phyloP scores from a whole-genome alignment of 1,139 yeast genomes.

The Candida dubliniensis region DNA sequence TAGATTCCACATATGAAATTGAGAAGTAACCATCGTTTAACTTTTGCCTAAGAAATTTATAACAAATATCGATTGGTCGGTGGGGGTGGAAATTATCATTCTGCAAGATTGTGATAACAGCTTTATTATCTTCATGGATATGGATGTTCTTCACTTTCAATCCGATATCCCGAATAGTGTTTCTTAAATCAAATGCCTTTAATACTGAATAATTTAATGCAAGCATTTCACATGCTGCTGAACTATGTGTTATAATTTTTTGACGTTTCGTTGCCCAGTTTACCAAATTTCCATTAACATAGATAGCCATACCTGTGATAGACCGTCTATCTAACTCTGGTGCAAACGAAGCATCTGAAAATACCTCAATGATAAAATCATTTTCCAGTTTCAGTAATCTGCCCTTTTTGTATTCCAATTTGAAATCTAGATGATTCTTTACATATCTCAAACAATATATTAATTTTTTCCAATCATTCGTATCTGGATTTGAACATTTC shows the following conservation, averaged over 20 bases:
- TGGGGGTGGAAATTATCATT: neutral
- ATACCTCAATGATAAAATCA: neutral
- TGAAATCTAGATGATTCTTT: neutral
- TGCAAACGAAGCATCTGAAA: conserved; percentile 5
- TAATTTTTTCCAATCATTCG: neutral
- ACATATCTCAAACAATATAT: conserved; percentile 1
- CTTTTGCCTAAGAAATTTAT: neutral
- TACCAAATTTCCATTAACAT: conserved; percentile 4
- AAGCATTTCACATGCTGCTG: no score
- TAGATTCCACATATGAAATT: neutral
- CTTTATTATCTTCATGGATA: neutral
- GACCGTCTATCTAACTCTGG: conserved; percentile 3
- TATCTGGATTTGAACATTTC: neutral
- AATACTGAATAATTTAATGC: no score
- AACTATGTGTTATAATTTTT: no score
- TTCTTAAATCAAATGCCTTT: no score
- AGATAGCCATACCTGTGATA: conserved; percentile 1
- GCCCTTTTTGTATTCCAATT: neutral
- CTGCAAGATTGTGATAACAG: neutral
- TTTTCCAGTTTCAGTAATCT: neutral
- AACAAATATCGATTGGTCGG: conserved; percentile 3
- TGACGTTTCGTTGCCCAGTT: no score
- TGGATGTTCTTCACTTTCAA: neutral
- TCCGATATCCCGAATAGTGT: no score
- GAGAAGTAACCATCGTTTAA: neutral